Percentiles rank a stretch among this genome's conserved stretches.
These are phyloP conservation scores for Hyphopichia wangnamkhiaoensis DNA, from an alignment of 1,139 yeast genomes.

Conservation along the genomic window DNA sequence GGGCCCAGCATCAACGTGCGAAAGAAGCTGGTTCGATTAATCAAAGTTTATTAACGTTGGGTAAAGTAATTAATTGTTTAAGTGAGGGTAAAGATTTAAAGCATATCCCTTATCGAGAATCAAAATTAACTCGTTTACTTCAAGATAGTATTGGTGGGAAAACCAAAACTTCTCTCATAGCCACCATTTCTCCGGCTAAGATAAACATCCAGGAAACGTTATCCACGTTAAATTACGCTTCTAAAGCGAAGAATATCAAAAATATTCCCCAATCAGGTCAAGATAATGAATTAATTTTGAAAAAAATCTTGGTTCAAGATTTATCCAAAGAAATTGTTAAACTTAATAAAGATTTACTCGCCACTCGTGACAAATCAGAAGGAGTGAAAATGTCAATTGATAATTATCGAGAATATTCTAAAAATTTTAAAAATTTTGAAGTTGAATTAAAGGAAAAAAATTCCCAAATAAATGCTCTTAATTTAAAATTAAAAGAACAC, in stretches of 20 bases:
- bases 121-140: conserved; percentile 73
- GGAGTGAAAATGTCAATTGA: conserved; percentile 64
- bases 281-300: conserved; percentile 55
- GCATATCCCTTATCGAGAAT: conserved; percentile 85
- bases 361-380: conserved; percentile 50
- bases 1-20: conserved; percentile 76
- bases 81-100: conserved; percentile 22
- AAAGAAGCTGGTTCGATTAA: conserved; percentile 89
- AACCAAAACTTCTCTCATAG: conserved; percentile 77
- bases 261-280: conserved; percentile 65
- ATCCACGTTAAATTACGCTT: conserved; percentile 84
- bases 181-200: conserved; percentile 80
- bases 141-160: conserved; percentile 85
- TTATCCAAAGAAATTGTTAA: conserved; percentile 58
- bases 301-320: conserved; percentile 59
- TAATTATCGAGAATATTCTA: conserved; percentile 47
- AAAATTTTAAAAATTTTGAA: conserved; percentile 12
- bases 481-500: conserved; percentile 12
- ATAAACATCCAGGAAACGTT: conserved; percentile 74
- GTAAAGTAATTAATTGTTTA: conserved; percentile 78
- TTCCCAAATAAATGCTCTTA: conserved; percentile 13
- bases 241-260: conserved; percentile 74
- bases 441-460: conserved; percentile 24
- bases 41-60: conserved; percentile 78
- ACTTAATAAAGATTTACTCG: conserved; percentile 57